Evolutionary conservation across 306 rosid genomes (phyloP), one percentile per base, ranked within the genome.

Genomic region (Styphnolobium japonicum): DNA sequence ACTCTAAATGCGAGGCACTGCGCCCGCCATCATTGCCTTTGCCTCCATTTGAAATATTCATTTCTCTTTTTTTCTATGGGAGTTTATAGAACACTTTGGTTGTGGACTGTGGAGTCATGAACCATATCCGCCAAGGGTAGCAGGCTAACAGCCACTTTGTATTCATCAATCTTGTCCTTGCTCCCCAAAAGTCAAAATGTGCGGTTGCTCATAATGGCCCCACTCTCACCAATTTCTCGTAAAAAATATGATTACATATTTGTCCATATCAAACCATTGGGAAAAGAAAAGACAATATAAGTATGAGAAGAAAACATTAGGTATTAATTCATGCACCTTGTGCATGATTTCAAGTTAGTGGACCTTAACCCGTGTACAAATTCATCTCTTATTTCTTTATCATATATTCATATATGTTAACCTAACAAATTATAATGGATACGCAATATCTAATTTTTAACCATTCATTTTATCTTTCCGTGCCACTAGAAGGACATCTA

Each of bases 71-170:
- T 1, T 67, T 19, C 23, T 27, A 0, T 43, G 63, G 16, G 52
- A 31, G 56, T 56, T 10, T 81, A 46, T 22, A 56, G 33, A 76
- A 15, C 12, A 69, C 19, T 68, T 55, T 65, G 53, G 48, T 21
- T 25, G 8, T 55, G 73, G 25, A 75, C 60, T 82, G 67, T 82
- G 68, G 83, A 71, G 78, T 82, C 82, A 61, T 82, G 65, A 73
- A 18, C 66, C 62, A 27, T 66, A 69, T 40, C 78, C 34, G 15
- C 75, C 82, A 66, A 80, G 34, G 6, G 45, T 31, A 81, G 60
- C 73, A 0, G 34, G 6, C 52, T 31, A 81, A 67, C 73, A 0
- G 5, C 23, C 60, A 74, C 82, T 61, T 31, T 33, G 45, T 55
- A 57, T 39, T 5, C 45, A 69, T 34, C 43, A 45, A 43, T 62